Evolutionary conservation across 768 basidiomycete genomes (phyloP).

Genomic region (Mycena sanguinolenta): DNA sequence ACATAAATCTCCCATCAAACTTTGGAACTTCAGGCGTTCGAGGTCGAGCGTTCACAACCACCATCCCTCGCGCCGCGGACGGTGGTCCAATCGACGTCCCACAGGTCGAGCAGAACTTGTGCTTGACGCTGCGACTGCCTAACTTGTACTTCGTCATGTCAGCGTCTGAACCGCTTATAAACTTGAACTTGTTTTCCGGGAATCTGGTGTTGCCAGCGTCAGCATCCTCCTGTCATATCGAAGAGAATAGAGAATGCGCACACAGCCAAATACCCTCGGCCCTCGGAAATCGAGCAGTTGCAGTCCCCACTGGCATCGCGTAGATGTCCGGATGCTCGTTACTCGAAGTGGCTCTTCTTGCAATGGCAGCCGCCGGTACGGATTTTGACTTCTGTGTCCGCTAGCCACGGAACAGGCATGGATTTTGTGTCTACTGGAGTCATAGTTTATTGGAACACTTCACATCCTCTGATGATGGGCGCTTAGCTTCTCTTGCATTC

Average conservation of each 20-base stretch:
- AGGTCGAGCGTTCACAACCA: conserved; percentile 27
- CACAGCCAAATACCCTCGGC: conserved; percentile 25
- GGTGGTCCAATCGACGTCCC: conserved; percentile 21
- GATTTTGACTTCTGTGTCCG: conserved; percentile 5
- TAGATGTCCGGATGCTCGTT: conserved; percentile 32
- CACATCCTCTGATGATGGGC: too few relatives aligned
- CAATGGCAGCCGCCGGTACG: conserved; percentile 35
- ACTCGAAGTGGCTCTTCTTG: conserved; percentile 32
- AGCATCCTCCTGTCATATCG: background rate
- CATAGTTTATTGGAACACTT: too few relatives aligned
- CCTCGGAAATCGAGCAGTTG: conserved; percentile 32
- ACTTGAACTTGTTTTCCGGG: conserved; percentile 16
- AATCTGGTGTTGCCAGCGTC: conserved; percentile 10
- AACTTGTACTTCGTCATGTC: conserved; percentile 19
- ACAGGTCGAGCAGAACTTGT: conserved; percentile 23
- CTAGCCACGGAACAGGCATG: too few relatives aligned
- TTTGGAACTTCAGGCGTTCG: background rate
- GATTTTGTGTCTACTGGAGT: too few relatives aligned
- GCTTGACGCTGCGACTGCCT: background rate
- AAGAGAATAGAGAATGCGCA: too few relatives aligned
- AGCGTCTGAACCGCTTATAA: conserved; percentile 23
- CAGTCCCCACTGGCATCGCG: conserved; percentile 22
- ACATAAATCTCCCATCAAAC: background rate
- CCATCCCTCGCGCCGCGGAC: background rate
- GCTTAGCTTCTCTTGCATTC: too few relatives aligned